Conservation (phyloP, 1,284 basidiomycete species). For the Ustilago sp. region DNA sequence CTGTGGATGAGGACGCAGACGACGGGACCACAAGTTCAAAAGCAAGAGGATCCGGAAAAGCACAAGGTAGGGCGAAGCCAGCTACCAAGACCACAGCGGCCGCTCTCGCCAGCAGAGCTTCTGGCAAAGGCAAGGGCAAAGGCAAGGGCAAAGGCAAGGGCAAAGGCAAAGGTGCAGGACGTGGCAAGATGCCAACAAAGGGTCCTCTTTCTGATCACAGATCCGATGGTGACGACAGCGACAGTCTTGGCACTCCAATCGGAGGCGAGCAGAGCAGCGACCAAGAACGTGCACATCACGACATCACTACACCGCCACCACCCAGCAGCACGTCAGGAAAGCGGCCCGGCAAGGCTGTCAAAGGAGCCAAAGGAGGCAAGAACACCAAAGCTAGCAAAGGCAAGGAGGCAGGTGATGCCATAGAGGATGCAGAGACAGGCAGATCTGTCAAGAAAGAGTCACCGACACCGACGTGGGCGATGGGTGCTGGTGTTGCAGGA, state of each 20-base stretch:
- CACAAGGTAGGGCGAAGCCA: conserved; percentile 23
- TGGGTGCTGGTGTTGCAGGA: conserved; percentile 53
- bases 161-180: conserved; percentile 42
- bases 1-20: conserved; percentile 5
- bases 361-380: conserved; percentile 49
- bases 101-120: conserved; percentile 34
- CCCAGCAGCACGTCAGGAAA: conserved; percentile 26
- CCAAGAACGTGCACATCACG: conserved; percentile 33
- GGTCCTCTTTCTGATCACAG: conserved; percentile 31
- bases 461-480: conserved; percentile 71
- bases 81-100: conserved; percentile 38
- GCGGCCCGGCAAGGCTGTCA: conserved; percentile 72
- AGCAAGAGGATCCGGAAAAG: conserved; percentile 7
- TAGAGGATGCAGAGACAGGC: conserved; percentile 60
- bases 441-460: conserved; percentile 76
- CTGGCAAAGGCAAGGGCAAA: conserved; percentile 44
- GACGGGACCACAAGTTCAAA: neutral
- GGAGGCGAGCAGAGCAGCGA: conserved; percentile 34
- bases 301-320: conserved; percentile 26
- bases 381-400: conserved; percentile 31
- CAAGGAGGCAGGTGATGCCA: conserved; percentile 60
- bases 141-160: conserved; percentile 53
- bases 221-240: conserved; percentile 37
- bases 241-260: conserved; percentile 50
- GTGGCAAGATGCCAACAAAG: conserved; percentile 49